Base-by-base conservation (phyloP, 208 protist species). In the Leishmania turanica region DNA sequence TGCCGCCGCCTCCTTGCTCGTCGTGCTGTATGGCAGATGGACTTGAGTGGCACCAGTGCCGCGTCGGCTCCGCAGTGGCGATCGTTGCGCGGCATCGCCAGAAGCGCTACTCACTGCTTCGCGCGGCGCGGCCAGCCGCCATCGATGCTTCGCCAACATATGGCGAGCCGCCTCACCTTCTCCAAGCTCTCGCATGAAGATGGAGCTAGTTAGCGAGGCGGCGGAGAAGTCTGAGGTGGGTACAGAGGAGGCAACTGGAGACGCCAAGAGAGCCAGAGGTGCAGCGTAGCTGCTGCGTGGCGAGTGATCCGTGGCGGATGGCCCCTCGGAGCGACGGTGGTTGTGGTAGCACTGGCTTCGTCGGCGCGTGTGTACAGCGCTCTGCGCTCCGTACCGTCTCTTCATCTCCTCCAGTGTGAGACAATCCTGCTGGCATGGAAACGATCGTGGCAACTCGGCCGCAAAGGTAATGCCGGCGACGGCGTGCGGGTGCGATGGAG, bases 161-260 rank as follows among this genome's bases (percentile, higher is more conserved):
- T 62, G 13, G 24, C 82, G 77, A 60, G 73, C 69, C 31, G 71
- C 58, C 53, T 66, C 76, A 37, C 62, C 51, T n/a, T 78, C 71
- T 45, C 82, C 82, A 40, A 85, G 34, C 53, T 85, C 82, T 40
- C 65, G 82, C 9, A 76, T 15, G 62, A 85, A 85, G 11, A 85
- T 78, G 24, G 82, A 76, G 62, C 77, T 82, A 17, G 82, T 71
- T 15, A 85, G 77, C 47, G 82, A 85, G 17, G 60, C 82, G n/a
- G 17, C 56, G 9, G 82, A 82, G n/a, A 85, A 77, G 2, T 49
- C 54, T 3, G 69, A 53, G 4, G 45, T 82, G 9, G 78, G 42
- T 11, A 85, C 37, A 17, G 82, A 85, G 19, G 77, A 85, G n/a
- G 62, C 31, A 3, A 45, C 34, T 13, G 82, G 56, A 21, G 72